Percentiles rank a stretch among this genome's conserved stretches.
phyloP scores from a whole-genome alignment of 768 basidiomycete species.

The Lenzites betulinus region DNA sequence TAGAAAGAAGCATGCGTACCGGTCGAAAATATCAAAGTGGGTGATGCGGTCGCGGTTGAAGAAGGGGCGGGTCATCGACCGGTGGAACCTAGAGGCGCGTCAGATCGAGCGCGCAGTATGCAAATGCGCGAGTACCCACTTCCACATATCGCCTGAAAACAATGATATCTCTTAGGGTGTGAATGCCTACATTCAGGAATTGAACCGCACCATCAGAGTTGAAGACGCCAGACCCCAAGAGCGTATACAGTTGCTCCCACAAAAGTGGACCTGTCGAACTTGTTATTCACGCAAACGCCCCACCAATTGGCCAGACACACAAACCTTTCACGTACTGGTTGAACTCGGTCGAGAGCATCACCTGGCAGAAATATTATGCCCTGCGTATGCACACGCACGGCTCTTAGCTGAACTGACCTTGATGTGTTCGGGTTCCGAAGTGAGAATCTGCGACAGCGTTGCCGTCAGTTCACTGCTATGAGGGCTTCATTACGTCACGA shows the following conservation, averaged over 20 bases:
- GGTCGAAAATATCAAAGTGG: conserved; percentile 31
- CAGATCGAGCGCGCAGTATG: neutral
- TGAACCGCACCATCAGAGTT: conserved; percentile 49
- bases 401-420: conserved; percentile 31
- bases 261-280: conserved; percentile 25
- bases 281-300: conserved; percentile 14
- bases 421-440: conserved; percentile 50
- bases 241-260: conserved; percentile 27
- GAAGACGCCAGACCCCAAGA: conserved; percentile 62
- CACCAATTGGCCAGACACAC: conserved; percentile 15
- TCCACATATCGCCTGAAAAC: conserved; percentile 65
- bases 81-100: conserved; percentile 50
- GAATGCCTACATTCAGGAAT: neutral
- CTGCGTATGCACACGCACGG: neutral
- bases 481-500: too few relatives aligned
- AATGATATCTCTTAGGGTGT: neutral
- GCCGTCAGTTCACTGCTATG: too few relatives aligned
- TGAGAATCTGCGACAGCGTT: conserved; percentile 39
- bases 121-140: conserved; percentile 37
- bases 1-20: neutral
- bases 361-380: conserved; percentile 27
- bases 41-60: conserved; percentile 42
- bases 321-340: conserved; percentile 43
- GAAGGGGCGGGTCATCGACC: conserved; percentile 69
- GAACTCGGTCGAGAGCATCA: conserved; percentile 49